Evolutionary conservation across 2,329 filamentous ascomycete species (phyloP).

Genomic region (Zymoseptoria crescenta): DNA sequence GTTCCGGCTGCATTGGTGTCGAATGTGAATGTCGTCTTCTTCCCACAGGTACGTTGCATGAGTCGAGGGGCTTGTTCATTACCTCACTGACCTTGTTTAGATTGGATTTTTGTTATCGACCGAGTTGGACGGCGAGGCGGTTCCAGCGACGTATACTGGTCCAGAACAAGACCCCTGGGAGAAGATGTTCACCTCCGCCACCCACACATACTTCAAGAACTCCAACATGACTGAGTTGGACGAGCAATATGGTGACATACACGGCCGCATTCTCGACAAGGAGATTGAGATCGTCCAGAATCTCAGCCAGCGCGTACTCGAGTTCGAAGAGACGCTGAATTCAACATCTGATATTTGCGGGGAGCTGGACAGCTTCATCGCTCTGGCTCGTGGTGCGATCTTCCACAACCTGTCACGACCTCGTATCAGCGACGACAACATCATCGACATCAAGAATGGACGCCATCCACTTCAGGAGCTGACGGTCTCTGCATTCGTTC

Average conservation of each 20-base stretch:
- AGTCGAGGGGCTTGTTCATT: not conserved
- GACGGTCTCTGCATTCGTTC: slow-evolving; percentile 69
- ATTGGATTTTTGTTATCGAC: slow-evolving; percentile 82
- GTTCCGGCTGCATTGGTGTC: slow-evolving; percentile 52
- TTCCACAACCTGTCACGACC: slow-evolving; percentile 67
- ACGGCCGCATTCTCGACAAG: slow-evolving; percentile 73
- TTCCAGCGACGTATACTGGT: slow-evolving; percentile 54
- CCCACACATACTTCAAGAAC: slow-evolving; percentile 79
- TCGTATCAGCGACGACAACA: slow-evolving; percentile 59
- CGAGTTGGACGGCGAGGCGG: slow-evolving; percentile 51
- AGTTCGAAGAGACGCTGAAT: slow-evolving; percentile 58
- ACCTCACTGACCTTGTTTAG: not conserved
- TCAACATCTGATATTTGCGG: slow-evolving; percentile 72
- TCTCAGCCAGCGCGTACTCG: slow-evolving; percentile 62
- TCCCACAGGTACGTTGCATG: slow-evolving; percentile 53
- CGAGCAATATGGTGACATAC: slow-evolving; percentile 72
- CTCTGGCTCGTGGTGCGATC: slow-evolving; percentile 67
- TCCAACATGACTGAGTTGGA: slow-evolving; percentile 73
- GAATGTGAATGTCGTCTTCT: slow-evolving; percentile 71
- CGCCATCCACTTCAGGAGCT: slow-evolving; percentile 83
- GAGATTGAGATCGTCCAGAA: slow-evolving; percentile 84
- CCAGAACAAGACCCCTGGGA: slow-evolving; percentile 60
- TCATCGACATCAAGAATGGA: slow-evolving; percentile 67
- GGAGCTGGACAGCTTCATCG: slow-evolving; percentile 77
- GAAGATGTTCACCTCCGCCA: slow-evolving; percentile 62